Base-by-base conservation (phyloP, 345 rosid genomes). In the Ceriops zippeliana region DNA sequence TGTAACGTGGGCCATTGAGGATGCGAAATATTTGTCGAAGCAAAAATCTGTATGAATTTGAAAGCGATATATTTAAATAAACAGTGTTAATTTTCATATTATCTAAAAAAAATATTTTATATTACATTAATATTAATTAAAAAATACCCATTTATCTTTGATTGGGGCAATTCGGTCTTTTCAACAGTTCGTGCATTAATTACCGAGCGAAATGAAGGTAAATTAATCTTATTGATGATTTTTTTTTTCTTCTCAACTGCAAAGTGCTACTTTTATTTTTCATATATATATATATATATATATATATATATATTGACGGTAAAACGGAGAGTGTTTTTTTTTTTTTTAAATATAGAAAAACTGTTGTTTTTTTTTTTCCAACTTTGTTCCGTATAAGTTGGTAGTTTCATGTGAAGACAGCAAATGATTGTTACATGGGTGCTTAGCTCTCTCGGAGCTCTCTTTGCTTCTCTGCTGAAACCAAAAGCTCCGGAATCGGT, bases 361-460 rank as follows among this genome's bases (percentile, higher is more conserved):
- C 30, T 28, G 3, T 28, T 28, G 2, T 28, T 28, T 20, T 5
- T 6, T 20, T 20, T 52, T 52, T 17, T 20, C 5, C 26, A 24
- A 24, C 26, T 24, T 24, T 24, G 26, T 24, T 24, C 82, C 83
- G 76, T 80, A 75, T 73, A 80, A 83, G 62, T 62, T 37, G 85
- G 37, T 34, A 81, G 88, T 69, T 81, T 79, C 83, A 73, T 82
- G 78, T 74, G 79, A 59, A 82, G 83, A 82, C 81, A 73, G 76
- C 81, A 67, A 82, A 71, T 31, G 31, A 71, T 62, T 71, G 76
- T 67, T 54, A 49, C 67, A 76, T 73, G 73, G 73, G 56, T 76
- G 62, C 76, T 71, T 67, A 67, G 62, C 54, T 37, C 37, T 60
- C n/a, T 19, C 49, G 54, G 4, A 42, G 49, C 63, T 63, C 76